These are phyloP conservation scores for Rhizoclosmatium sp. DNA, from an alignment of 192 early-diverging fungal species.

Conservation along the genomic window DNA sequence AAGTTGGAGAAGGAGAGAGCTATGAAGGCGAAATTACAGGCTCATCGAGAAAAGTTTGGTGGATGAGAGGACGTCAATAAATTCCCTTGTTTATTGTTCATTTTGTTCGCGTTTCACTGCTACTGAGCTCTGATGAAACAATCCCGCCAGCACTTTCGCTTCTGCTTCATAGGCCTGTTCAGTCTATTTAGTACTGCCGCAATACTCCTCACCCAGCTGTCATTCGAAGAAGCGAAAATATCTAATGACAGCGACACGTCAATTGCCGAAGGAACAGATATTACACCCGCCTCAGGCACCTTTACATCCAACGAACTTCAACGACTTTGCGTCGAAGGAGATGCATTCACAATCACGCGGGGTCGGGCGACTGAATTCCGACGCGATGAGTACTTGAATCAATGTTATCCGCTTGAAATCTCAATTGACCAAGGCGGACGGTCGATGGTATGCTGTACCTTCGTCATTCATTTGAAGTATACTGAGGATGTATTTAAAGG, in stretches of 20 bases:
- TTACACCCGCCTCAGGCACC: background rate
- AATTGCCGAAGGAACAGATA: background rate
- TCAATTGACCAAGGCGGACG: background rate
- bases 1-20: background rate
- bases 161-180: background rate
- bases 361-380: background rate
- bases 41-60: slow-evolving; percentile 10
- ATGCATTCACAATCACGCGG: slow-evolving; percentile 1
- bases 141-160: background rate
- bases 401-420: slow-evolving; percentile 13
- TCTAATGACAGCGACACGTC: background rate
- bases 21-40: slow-evolving; percentile 14
- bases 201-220: background rate
- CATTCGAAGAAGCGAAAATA: too few species aligned
- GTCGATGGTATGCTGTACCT: background rate
- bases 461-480: too few species aligned
- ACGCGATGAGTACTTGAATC: background rate
- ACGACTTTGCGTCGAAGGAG: background rate
- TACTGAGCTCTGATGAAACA: background rate
- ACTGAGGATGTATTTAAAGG: background rate
- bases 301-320: slow-evolving; percentile 12
- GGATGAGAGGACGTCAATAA: background rate
- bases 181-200: background rate
- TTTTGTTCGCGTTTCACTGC: background rate
- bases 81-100: background rate